Percentiles rank a stretch among this genome's conserved stretches.
These are phyloP conservation scores for Saccharomycopsis schoenii DNA, from an alignment of 805 yeast species.

Conservation along the genomic window DNA sequence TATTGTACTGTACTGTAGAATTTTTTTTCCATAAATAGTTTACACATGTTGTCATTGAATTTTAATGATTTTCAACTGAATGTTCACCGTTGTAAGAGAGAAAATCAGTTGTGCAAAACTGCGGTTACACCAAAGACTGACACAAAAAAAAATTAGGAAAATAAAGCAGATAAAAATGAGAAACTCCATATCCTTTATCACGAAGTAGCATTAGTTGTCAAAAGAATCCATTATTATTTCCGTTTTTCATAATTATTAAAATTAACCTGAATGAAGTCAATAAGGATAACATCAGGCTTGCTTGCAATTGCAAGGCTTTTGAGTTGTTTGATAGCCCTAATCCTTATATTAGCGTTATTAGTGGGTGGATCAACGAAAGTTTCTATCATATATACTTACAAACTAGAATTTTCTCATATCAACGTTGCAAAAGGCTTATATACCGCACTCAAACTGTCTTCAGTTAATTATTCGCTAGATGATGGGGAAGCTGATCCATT, in stretches of 20 bases:
- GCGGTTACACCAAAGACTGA: no score
- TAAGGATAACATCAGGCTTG: background rate
- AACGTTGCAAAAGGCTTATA: conserved; percentile 48
- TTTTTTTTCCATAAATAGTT: conserved; percentile 27
- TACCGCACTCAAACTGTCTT: conserved; percentile 25
- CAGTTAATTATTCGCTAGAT: conserved; percentile 22
- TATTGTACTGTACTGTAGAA: conserved; percentile 51
- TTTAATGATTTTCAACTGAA: no score
- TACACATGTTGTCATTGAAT: no score
- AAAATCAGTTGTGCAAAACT: no score
- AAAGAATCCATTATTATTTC: conserved; percentile 20
- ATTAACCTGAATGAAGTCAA: background rate
- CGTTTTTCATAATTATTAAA: conserved; percentile 40
- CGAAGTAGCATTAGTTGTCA: no score
- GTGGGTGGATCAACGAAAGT: background rate
- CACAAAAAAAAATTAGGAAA: no score
- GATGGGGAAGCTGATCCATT: conserved; percentile 22
- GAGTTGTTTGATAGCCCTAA: background rate
- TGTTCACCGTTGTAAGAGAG: no score
- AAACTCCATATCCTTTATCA: no score
- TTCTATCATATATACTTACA: conserved; percentile 10
- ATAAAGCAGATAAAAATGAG: no score
- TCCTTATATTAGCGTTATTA: background rate
- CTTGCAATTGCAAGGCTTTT: background rate
- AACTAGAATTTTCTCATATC: conserved; percentile 40